Evolutionary conservation across 2,329 filamentous ascomycete genomes (phyloP), one percentile per base, ranked within the genome.

Genomic region (Talaromyces pinophilus): DNA sequence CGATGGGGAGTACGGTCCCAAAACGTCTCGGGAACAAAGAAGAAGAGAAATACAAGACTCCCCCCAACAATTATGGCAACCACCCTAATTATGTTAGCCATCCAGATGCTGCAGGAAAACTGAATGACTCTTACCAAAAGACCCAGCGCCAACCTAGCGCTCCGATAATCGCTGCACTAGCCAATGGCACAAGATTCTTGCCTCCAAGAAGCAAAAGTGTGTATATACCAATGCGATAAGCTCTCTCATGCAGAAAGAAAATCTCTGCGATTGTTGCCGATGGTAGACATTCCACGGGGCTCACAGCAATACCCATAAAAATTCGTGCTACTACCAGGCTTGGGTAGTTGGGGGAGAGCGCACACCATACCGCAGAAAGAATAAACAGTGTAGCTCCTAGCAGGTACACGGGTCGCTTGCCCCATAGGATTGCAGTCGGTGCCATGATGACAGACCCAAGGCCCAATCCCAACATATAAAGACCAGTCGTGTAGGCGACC

Each of bases 181-280:
- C 89, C 28, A 97, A 81, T 0, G 94, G 94, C 4, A 97, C 85
- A 69, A 98, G 76, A 71, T 97, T 98, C 83, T 97, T 97, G 60
- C 93, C 93, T 15, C 93, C 92, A 0, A 98, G 85, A 13, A 98
- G 84, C 5, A 98, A 82, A 22, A 98, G 80, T 0, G 93, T 97
- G 75, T 98, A 98, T 28, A 98, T 93, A 10, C 95, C 95, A 54
- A 98, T 88, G 4, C 94, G 90, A 75, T 93, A 98, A 0, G 94
- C 94, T 68, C 94, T 86, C 79, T 98, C 94, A 73, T 98, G 94
- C 22, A 98, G 83, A 74, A 97, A 97, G 82, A 93, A 98, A 67
- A 98, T 97, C 78, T 98, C 94, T 3, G 93, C 93, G 72, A 98
- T 94, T 0, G 93, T 97, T 17, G 94, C 93, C 4, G 92, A 96